Conservation (phyloP, 2,329 filamentous ascomycete genomes). For the Claviceps citrina region DNA sequence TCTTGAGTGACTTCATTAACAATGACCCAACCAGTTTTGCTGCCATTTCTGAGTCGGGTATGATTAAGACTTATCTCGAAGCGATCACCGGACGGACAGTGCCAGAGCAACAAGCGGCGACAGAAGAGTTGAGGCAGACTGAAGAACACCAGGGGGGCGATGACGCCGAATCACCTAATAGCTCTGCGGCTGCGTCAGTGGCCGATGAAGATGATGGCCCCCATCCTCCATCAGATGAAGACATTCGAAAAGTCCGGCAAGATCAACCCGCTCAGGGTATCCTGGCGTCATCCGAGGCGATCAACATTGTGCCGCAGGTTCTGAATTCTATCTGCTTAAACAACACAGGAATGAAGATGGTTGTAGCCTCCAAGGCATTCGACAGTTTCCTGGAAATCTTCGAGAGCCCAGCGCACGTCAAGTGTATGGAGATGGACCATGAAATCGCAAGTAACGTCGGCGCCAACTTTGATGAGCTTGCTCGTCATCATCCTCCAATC, state of each 20-base stretch:
- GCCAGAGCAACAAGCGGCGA: constrained; percentile 14
- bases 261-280: constrained; percentile 52
- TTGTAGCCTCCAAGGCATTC: constrained; percentile 67
- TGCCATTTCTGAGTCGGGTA: constrained; percentile 82
- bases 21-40: constrained; percentile 97
- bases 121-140: constrained; percentile 15
- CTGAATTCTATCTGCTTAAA: constrained; percentile 92
- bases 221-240: constrained; percentile 37
- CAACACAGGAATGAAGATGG: constrained; percentile 70
- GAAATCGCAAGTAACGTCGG: constrained; percentile 60
- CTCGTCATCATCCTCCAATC: constrained; percentile 78
- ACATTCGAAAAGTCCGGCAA: constrained; percentile 29
- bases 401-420: constrained; percentile 77
- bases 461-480: constrained; percentile 79
- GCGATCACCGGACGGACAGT: constrained; percentile 50
- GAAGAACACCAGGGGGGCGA: constrained; percentile 20
- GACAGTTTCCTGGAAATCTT: constrained; percentile 93
- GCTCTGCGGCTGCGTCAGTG: constrained; percentile 24
- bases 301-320: constrained; percentile 70
- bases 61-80: constrained; percentile 75
- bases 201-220: constrained; percentile 24
- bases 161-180: constrained; percentile 22
- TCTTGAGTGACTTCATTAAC: constrained; percentile 92
- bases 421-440: constrained; percentile 61
- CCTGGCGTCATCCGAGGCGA: constrained; percentile 74